These are phyloP conservation scores for Sugiyamaella chiloensis DNA, from an alignment of 805 yeast genomes.

Conservation along the genomic window DNA sequence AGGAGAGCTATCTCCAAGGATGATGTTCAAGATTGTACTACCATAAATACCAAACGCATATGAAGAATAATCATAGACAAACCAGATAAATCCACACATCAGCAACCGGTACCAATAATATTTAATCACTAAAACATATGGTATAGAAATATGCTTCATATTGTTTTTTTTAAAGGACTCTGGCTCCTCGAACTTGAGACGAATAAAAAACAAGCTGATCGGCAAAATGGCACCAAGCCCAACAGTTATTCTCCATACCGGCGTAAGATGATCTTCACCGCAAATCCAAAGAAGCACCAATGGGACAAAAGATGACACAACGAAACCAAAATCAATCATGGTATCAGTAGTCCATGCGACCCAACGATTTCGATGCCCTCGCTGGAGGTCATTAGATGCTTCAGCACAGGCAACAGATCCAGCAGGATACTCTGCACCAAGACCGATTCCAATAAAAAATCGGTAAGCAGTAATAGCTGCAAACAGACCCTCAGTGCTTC, in stretches of 20 bases:
- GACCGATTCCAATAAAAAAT: slow-evolving; percentile 82
- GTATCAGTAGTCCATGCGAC: slow-evolving; percentile 83
- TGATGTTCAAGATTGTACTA: slow-evolving; percentile 60
- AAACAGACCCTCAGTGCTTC: slow-evolving; percentile 66
- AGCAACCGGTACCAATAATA: slow-evolving; percentile 79
- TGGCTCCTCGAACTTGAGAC: slow-evolving; percentile 71
- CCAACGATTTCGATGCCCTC: slow-evolving; percentile 81
- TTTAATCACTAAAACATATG: slow-evolving; percentile 64
- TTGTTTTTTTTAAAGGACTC: slow-evolving; percentile 64
- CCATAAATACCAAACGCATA: slow-evolving; percentile 87
- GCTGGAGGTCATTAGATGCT: slow-evolving; percentile 73
- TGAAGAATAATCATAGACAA: slow-evolving; percentile 82
- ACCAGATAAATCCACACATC: slow-evolving; percentile 77
- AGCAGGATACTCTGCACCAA: slow-evolving; percentile 95
- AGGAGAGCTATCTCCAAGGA: slow-evolving; percentile 51
- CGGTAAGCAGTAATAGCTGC: slow-evolving; percentile 80
- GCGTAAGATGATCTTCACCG: slow-evolving; percentile 60
- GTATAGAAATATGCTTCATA: slow-evolving; percentile 61
- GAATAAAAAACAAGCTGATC: slow-evolving; percentile 64
- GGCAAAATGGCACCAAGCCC: slow-evolving; percentile 91
- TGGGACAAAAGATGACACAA: slow-evolving; percentile 76
- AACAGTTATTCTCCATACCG: slow-evolving; percentile 86
- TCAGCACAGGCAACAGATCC: slow-evolving; percentile 92
- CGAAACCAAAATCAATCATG: slow-evolving; percentile 86
- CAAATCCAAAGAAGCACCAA: slow-evolving; percentile 82